Conservation (phyloP, 495 filamentous ascomycete genomes). For the Aspergillus avenaceus region DNA sequence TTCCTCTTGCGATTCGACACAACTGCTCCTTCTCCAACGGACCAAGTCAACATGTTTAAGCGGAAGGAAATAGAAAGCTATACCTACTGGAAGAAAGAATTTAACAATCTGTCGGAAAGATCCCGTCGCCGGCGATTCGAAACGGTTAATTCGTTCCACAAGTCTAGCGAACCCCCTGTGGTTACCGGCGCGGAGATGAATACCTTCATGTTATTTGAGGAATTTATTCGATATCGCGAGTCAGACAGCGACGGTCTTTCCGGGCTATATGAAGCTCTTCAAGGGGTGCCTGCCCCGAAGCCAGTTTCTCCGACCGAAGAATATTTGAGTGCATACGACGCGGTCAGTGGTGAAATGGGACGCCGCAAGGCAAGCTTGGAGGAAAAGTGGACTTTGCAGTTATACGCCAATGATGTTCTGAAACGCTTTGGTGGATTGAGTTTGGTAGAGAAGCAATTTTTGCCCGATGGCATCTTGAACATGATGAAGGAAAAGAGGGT, state of each 20-base stretch:
- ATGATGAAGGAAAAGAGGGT: constrained; percentile 53
- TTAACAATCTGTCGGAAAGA: constrained; percentile 16
- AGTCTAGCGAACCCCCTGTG: neutral
- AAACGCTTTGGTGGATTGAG: constrained; percentile 45
- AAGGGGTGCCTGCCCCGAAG: constrained; percentile 16
- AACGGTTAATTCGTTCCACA: neutral
- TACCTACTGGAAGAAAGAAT: constrained; percentile 23
- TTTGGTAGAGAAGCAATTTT: constrained; percentile 49
- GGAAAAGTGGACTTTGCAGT: constrained; percentile 46
- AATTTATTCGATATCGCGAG: constrained; percentile 44
- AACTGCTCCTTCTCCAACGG: constrained; percentile 22
- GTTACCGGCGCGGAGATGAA: constrained; percentile 7
- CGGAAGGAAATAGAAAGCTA: constrained; percentile 36
- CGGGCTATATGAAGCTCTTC: constrained; percentile 20
- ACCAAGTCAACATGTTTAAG: constrained; percentile 32
- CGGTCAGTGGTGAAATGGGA: neutral
- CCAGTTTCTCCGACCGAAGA: constrained; percentile 10
- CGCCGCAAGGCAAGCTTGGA: constrained; percentile 15
- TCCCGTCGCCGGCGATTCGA: constrained; percentile 7
- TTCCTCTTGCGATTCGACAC: constrained; percentile 35
- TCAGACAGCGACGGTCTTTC: constrained; percentile 15
- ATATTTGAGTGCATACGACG: neutral
- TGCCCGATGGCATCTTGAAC: constrained; percentile 50
- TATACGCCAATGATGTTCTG: constrained; percentile 49
- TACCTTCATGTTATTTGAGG: constrained; percentile 45